Percentiles rank a stretch among this genome's conserved stretches.
Evolutionary conservation across 2,329 filamentous ascomycete species (phyloP).

Genomic region (Verticillium longisporum): DNA sequence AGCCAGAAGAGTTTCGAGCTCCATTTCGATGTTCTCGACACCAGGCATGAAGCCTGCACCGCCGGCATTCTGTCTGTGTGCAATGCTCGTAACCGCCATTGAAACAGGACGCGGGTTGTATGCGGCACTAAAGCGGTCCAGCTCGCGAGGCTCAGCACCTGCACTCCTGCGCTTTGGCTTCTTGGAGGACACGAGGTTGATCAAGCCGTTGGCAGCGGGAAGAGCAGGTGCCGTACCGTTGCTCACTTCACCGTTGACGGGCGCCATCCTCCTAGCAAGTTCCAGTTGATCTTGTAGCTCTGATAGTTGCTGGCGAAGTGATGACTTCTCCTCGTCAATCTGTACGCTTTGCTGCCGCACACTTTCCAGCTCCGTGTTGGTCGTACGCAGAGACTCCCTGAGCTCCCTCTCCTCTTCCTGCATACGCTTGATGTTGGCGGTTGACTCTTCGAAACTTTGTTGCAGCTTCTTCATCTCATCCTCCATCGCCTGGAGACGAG

Average conservation of each 20-base stretch:
- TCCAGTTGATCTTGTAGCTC: slow-evolving; percentile 92
- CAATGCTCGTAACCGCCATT: slow-evolving; percentile 73
- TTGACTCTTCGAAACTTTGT: slow-evolving; percentile 81
- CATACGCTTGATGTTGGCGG: slow-evolving; percentile 82
- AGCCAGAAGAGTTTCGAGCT: slow-evolving; percentile 86
- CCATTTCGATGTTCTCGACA: slow-evolving; percentile 86
- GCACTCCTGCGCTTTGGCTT: slow-evolving; percentile 93
- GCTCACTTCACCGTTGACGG: slow-evolving; percentile 57
- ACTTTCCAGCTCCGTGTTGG: slow-evolving; percentile 74
- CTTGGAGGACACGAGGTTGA: slow-evolving; percentile 95
- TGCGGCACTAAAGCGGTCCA: slow-evolving; percentile 83
- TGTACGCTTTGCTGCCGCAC: slow-evolving; percentile 68
- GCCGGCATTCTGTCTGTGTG: slow-evolving; percentile 63
- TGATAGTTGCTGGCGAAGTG: slow-evolving; percentile 77
- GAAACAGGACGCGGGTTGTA: slow-evolving; percentile 95
- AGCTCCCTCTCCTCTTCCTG: slow-evolving; percentile 89
- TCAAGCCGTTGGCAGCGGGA: slow-evolving; percentile 65
- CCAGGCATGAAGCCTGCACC: slow-evolving; percentile 73
- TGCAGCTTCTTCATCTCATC: slow-evolving; percentile 93
- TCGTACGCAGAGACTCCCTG: slow-evolving; percentile 71
- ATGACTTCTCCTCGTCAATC: slow-evolving; percentile 79
- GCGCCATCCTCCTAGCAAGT: slow-evolving; percentile 69
- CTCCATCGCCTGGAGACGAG: slow-evolving; percentile 84
- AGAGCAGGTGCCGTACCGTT: slow-evolving; percentile 34
- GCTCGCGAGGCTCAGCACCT: slow-evolving; percentile 74